Percentiles rank a stretch among this genome's conserved stretches.
These are phyloP conservation scores for Taphrina deformans DNA, from an alignment of 1,139 yeast species.

Conservation along the genomic window DNA sequence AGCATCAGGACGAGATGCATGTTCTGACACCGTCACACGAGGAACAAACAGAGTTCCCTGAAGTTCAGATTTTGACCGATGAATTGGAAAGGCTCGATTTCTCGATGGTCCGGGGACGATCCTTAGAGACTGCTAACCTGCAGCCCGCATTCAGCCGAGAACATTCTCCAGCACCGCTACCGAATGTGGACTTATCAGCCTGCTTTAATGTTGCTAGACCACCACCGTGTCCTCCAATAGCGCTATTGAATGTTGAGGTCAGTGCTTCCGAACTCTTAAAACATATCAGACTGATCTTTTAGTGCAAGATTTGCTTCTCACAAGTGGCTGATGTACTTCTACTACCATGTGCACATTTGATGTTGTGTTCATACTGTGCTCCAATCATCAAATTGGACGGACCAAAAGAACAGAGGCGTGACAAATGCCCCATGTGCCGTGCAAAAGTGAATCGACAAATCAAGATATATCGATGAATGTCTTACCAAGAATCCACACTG, in stretches of 20 bases:
- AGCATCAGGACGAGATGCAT: background rate
- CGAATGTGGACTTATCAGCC: background rate
- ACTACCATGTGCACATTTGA: conserved; percentile 15
- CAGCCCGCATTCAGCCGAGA: background rate
- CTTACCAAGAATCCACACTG: too few species aligned
- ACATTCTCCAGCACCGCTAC: conserved; percentile 5
- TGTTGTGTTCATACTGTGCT: conserved; percentile 1
- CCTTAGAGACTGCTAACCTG: background rate
- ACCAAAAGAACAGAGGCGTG: conserved; percentile 3
- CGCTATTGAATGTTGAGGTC: conserved; percentile 5
- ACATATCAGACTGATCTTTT: background rate
- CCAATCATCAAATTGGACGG: conserved; percentile 8
- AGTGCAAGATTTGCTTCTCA: conserved; percentile 22
- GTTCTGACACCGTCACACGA: background rate
- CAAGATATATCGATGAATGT: background rate
- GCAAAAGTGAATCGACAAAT: conserved; percentile 1
- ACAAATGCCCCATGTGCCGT: conserved; percentile 15
- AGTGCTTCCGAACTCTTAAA: background rate
- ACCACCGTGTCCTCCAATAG: background rate
- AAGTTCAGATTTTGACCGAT: background rate
- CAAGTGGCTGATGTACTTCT: conserved; percentile 12
- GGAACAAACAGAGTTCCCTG: background rate
- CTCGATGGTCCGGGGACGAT: background rate
- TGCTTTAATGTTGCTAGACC: background rate
- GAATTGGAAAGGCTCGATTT: background rate